Conservation (phyloP, 768 basidiomycete genomes). For the Suillus clintonianus region DNA sequence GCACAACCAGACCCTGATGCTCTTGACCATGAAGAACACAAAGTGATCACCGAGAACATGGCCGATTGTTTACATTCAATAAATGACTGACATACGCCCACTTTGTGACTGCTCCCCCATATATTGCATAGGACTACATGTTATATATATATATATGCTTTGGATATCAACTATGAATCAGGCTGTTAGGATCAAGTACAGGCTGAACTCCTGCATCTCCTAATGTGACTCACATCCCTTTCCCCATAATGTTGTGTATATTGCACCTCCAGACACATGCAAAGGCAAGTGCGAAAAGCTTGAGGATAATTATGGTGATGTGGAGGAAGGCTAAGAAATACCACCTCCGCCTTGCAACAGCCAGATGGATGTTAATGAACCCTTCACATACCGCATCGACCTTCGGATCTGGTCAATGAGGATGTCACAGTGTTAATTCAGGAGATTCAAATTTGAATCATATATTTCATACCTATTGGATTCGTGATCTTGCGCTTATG, state of each 20-base stretch:
- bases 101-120: no score
- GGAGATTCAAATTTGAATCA: no score
- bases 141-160: no score
- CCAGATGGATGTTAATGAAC: slow-evolving; percentile 47
- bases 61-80: background rate
- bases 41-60: background rate
- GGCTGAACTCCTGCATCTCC: slow-evolving; percentile 67
- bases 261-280: slow-evolving; percentile 56
- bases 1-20: background rate
- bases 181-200: no score
- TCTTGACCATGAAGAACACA: background rate
- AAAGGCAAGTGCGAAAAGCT: slow-evolving; percentile 88
- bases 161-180: no score
- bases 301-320: slow-evolving; percentile 83
- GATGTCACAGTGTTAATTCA: no score
- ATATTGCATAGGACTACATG: no score
- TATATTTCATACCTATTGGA: no score
- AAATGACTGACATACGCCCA: no score
- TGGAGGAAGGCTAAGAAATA: slow-evolving; percentile 67
- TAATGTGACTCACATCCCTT: slow-evolving; percentile 74
- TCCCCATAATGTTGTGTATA: slow-evolving; percentile 55
- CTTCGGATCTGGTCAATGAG: no score
- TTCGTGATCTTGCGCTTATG: no score
- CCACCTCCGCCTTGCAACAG: slow-evolving; percentile 56
- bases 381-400: no score